Percentiles rank a stretch among this genome's conserved stretches.
Conservation (phyloP, 352 stramenopile genomes). For the Elongisporangium senticosum region DNA sequence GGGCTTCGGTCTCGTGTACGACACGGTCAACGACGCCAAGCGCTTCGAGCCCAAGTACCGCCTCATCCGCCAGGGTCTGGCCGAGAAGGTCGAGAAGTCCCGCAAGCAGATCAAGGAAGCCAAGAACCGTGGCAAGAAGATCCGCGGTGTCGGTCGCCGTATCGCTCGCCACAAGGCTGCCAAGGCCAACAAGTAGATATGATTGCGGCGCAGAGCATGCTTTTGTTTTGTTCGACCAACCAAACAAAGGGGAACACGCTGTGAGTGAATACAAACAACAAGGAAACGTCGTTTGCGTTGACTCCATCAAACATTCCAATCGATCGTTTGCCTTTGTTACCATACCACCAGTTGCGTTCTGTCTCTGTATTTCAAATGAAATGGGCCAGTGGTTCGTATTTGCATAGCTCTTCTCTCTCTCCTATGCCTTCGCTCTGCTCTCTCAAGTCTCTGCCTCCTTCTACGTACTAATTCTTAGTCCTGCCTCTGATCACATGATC, state of each 20-base stretch:
- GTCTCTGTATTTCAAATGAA: not conserved
- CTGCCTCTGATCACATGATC: conserved; percentile 24
- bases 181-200: conserved; percentile 93
- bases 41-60: conserved; percentile 99
- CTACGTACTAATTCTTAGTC: not conserved
- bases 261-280: not conserved
- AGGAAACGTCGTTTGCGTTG: not conserved
- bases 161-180: conserved; percentile 99
- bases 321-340: not conserved
- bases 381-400: not conserved
- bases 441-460: not conserved
- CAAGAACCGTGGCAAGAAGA: conserved; percentile 99
- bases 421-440: not conserved
- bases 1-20: conserved; percentile 98
- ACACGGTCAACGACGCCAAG: conserved; percentile 96
- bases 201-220: not conserved
- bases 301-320: not conserved
- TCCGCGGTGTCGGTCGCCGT: conserved; percentile 95
- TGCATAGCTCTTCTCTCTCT: no score
- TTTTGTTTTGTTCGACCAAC: not conserved
- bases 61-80: conserved; percentile 88
- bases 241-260: not conserved
- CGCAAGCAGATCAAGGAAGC: conserved; percentile 99
- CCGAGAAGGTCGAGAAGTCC: conserved; percentile 95
- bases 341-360: not conserved